Base-by-base conservation (phyloP, 2,329 filamentous ascomycete species). In the Botrytis galanthina region DNA sequence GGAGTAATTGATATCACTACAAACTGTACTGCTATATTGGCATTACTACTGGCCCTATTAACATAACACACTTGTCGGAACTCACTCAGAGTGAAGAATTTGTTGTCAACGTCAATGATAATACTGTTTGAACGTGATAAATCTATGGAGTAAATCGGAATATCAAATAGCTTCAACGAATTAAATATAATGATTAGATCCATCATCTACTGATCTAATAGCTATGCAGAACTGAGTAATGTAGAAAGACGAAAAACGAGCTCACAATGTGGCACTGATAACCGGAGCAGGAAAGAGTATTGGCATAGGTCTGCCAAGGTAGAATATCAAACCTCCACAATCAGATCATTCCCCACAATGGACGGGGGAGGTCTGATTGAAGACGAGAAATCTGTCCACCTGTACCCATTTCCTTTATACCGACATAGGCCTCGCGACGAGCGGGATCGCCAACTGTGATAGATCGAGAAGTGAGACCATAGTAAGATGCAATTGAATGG, bases 401-500 rank as follows among this genome's bases (percentile, higher is more conserved):
- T 70, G 75, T 75, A 59, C 76, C 76, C 71, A 77, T 75, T 76
- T 88, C 86, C 80, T 88, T 89, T 75, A 95, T 84, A 5, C 92
- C 93, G 35, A 98, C 91, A 79, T 97, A 97, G 12, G 96, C 94
- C 76, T 96, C 92, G 70, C 93, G 88, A 71, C 91, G 88, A 26
- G 90, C 88, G 4, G 93, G 91, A 77, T 90, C 86, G 48, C 90
- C 90, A 1, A 92, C 87, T 0, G 92, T 92, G 75, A 95, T 88
- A 7, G 93, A 95, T 84, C 91, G 94, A 32, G 95, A 97, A 75
- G 90, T 88, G 73, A 98, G 87, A 57, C 89, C 95, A 81, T 98
- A 98, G 82, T 98, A 98, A 59, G 92, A 89, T 16, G 93, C 95
- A 76, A 98, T 95, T 73, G 93, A 92, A 82, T 98, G 95, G 1